A percentile compares a stretch with the other conserved stretches of the same genome.
Evolutionary conservation across 225 moss, liverwort and hornwort genomes (phyloP).

Genomic region (Physcomitrellopsis africana): DNA sequence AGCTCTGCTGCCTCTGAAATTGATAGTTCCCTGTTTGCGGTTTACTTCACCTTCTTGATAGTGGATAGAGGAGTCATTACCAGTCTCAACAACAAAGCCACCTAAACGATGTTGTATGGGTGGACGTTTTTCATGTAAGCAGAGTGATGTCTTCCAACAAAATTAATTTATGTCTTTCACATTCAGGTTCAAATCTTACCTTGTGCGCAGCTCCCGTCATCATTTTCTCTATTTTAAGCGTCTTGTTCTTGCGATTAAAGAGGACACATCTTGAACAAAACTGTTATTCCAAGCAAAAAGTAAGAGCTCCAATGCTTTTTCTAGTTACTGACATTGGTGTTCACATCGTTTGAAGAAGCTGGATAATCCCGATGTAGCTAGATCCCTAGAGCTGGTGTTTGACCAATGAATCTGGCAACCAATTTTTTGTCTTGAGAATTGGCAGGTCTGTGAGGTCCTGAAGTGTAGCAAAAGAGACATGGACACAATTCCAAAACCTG

Average conservation of each 20-base stretch:
- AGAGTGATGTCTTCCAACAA: neutral
- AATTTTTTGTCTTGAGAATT: neutral
- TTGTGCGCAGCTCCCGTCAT: constrained; percentile 35
- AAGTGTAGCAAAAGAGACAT: constrained; percentile 14
- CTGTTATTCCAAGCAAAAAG: too few species aligned
- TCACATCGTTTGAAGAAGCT: too few species aligned
- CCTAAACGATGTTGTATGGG: neutral
- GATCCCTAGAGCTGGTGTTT: too few species aligned
- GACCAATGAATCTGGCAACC: too few species aligned
- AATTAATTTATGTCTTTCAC: neutral
- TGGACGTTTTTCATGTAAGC: neutral
- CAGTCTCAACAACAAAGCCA: neutral
- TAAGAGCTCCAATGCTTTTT: too few species aligned
- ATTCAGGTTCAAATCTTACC: too few species aligned
- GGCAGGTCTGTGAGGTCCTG: constrained; percentile 28
- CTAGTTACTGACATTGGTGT: too few species aligned
- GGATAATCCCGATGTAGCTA: too few species aligned
- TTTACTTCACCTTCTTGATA: neutral
- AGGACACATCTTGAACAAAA: constrained; percentile 28
- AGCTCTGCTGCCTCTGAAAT: neutral
- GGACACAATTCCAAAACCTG: constrained; percentile 38
- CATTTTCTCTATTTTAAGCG: constrained; percentile 32
- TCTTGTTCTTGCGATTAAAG: constrained; percentile 37
- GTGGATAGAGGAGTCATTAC: neutral
- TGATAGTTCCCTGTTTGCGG: neutral